A percentile compares a stretch with the other conserved stretches of the same genome.
These are phyloP conservation scores for Aspergillus ochraceus DNA, from an alignment of 2,329 filamentous ascomycete genomes.

Conservation along the genomic window DNA sequence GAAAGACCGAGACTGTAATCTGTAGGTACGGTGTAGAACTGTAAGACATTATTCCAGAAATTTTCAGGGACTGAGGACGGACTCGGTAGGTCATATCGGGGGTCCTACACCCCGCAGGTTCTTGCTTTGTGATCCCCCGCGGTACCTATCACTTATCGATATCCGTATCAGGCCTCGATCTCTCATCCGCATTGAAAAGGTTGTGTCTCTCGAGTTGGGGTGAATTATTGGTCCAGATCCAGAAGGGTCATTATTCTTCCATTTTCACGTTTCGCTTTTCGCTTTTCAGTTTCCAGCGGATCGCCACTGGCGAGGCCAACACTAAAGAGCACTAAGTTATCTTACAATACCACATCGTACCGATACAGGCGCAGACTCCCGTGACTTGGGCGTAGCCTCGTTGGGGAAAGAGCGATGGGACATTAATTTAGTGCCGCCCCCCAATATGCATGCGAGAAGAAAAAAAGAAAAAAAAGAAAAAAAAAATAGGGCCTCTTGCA, in stretches of 20 bases:
- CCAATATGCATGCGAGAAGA: not conserved
- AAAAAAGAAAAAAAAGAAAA: constrained; percentile 1
- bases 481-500: not conserved
- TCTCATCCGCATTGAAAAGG: not conserved
- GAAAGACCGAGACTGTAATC: too few species aligned
- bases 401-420: not conserved
- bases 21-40: not conserved
- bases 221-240: too few species aligned
- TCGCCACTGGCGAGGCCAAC: not conserved
- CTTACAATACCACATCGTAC: not conserved
- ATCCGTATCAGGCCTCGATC: not conserved
- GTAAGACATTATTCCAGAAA: not conserved
- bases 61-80: not conserved
- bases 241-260: too few species aligned
- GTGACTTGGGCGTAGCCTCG: not conserved
- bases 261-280: not conserved
- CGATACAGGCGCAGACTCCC: not conserved
- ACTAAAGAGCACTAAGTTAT: not conserved
- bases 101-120: not conserved
- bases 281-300: not conserved
- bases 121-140: not conserved
- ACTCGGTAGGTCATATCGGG: too few species aligned
- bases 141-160: not conserved
- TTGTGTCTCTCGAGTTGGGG: too few species aligned
- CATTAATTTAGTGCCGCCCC: not conserved